phyloP scores from a whole-genome alignment of 2,329 filamentous ascomycete genomes.

The Teratosphaeria destructans region DNA sequence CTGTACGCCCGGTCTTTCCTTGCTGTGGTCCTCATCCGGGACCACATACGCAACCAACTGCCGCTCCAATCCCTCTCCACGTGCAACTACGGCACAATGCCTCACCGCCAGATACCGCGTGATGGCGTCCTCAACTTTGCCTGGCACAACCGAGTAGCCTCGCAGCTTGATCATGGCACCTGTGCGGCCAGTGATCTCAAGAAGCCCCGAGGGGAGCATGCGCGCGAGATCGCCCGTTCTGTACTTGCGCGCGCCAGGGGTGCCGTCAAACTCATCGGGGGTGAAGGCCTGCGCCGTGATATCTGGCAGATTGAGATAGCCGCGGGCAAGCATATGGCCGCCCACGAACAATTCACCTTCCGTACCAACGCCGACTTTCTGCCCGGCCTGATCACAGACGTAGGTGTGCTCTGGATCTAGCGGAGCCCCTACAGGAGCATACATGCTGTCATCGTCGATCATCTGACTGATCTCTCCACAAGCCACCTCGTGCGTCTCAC shows the following conservation, averaged over 20 bases:
- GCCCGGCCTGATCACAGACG: constrained; percentile 58
- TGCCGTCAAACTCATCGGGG: constrained; percentile 50
- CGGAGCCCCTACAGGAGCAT: constrained; percentile 65
- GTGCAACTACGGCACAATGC: constrained; percentile 60
- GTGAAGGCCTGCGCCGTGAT: constrained; percentile 64
- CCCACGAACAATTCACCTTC: constrained; percentile 68
- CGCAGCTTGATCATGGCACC: constrained; percentile 74
- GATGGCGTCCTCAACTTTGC: constrained; percentile 65
- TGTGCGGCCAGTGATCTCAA: constrained; percentile 67
- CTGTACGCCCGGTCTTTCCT: constrained; percentile 50
- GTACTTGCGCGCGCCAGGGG: constrained; percentile 57
- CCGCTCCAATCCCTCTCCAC: constrained; percentile 64
- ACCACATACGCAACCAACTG: constrained; percentile 72
- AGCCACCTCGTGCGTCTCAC: constrained; percentile 71
- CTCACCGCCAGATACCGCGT: constrained; percentile 58
- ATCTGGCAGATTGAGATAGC: constrained; percentile 71
- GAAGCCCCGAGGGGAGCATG: constrained; percentile 53
- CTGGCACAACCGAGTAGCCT: constrained; percentile 67
- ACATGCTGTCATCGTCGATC: constrained; percentile 48
- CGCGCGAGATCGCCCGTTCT: constrained; percentile 62
- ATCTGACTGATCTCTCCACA: constrained; percentile 65
- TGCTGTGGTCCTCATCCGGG: constrained; percentile 49
- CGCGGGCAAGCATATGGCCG: constrained; percentile 61
- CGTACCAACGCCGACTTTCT: constrained; percentile 51
- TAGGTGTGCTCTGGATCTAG: constrained; percentile 60